Percentiles rank a stretch among this genome's conserved stretches.
Evolutionary conservation across 495 filamentous ascomycete genomes (phyloP).

Genomic region (Darksidea phi): DNA sequence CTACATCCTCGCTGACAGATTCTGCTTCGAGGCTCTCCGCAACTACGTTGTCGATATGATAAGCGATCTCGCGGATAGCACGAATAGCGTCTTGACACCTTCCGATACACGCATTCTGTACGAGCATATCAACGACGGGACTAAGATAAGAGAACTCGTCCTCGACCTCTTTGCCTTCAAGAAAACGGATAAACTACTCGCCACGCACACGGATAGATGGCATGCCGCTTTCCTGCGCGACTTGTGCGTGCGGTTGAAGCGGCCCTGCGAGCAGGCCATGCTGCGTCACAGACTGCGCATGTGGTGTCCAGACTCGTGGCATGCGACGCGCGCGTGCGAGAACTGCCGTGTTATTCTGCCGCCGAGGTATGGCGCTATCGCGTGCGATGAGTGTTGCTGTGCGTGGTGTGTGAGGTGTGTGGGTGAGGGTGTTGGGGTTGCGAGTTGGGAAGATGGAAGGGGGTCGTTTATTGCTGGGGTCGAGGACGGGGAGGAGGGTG

Average conservation of each 20-base stretch:
- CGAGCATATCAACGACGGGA: slow-evolving; percentile 33
- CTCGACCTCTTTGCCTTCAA: slow-evolving; percentile 53
- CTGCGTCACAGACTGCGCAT: slow-evolving; percentile 35
- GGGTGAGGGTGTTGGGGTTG: slow-evolving; percentile 17
- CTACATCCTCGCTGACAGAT: slow-evolving; percentile 48
- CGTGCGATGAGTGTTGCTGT: slow-evolving; percentile 38
- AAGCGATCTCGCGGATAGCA: slow-evolving; percentile 44
- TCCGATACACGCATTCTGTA: slow-evolving; percentile 49
- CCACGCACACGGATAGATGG: slow-evolving; percentile 46
- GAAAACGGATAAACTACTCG: slow-evolving; percentile 49
- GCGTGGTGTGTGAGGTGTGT: slow-evolving; percentile 41
- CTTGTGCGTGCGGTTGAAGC: slow-evolving; percentile 42
- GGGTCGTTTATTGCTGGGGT: slow-evolving; percentile 29
- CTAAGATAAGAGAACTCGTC: slow-evolving; percentile 43
- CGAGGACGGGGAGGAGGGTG: slow-evolving; percentile 19
- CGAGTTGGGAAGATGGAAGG: slow-evolving; percentile 11
- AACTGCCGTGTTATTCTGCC: slow-evolving; percentile 35
- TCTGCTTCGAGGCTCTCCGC: slow-evolving; percentile 43
- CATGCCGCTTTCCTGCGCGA: slow-evolving; percentile 45
- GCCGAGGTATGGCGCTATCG: slow-evolving; percentile 30
- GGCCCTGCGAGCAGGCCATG: slow-evolving; percentile 36
- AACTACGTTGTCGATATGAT: slow-evolving; percentile 46
- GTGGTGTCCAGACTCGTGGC: slow-evolving; percentile 36
- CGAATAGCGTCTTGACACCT: slow-evolving; percentile 50
- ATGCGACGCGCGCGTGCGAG: slow-evolving; percentile 37